Base-by-base conservation (phyloP, 495 filamentous ascomycete genomes). In the Daldinia childiae region DNA sequence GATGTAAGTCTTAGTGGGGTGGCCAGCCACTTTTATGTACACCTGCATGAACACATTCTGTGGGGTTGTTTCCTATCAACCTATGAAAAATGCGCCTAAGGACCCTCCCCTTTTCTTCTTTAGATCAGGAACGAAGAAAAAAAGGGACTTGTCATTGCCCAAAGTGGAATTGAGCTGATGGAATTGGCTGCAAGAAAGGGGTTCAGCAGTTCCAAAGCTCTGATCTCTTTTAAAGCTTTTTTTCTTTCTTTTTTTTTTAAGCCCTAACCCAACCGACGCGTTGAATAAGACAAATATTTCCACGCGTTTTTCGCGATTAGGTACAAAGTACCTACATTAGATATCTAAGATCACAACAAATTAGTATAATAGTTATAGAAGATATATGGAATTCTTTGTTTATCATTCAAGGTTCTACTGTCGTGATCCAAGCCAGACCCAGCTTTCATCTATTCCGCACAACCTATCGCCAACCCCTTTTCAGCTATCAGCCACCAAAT, bases 1-100 rank as follows among this genome's bases (percentile, higher is more conserved):
- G n/a, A n/a, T 36, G 34, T 36, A 48, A 26, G 43, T 48, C 43
- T 48, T 48, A 48, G 43, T 58, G 38, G 38, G 50, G 26, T 19
- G 54, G 64, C 57, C 64, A 56, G 30, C 50, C 36, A 65, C 48
- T 59, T 48, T 21, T 21, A 36, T 36, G 34, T 48, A 56, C 55
- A 69, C 71, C 62, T 69, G 71, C 71, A 73, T 73, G 71, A 73
- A 73, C 71, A 58, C 27, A 51, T 39, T 50, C n/a, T 62, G 58
- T 69, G 66, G 71, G 51, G 62, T 62, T 50, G 26, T 6, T 54
- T 11, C 38, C 43, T 69, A 58, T 58, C 62, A 41, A 27, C 65
- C 66, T 66, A 73, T 69, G 52, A 73, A 38, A 58, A 29, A 17
- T 57, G 29, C 12, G 26, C 19, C 51, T 66, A 59, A 52, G 38